These are phyloP conservation scores for Neurospora crassa DNA, from an alignment of 2,329 filamentous ascomycete genomes.

Conservation along the genomic window DNA sequence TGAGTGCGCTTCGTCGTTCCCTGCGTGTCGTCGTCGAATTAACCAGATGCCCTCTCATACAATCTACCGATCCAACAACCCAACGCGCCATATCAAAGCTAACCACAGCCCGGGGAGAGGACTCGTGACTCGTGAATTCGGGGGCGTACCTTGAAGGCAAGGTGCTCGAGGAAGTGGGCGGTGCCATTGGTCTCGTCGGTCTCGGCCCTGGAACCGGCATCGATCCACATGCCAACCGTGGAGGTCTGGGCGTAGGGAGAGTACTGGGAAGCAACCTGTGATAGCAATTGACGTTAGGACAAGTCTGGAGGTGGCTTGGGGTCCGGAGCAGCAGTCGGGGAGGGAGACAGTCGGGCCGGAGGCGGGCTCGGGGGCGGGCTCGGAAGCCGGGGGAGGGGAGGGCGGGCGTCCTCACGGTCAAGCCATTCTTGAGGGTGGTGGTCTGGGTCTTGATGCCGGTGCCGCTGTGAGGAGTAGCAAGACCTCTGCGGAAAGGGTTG, in stretches of 20 bases:
- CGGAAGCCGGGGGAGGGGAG: neutral
- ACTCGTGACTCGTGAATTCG: neutral
- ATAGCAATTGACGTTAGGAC: constrained; percentile 18
- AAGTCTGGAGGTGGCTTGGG: neutral
- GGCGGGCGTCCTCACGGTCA: constrained; percentile 59
- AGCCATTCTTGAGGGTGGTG: constrained; percentile 92
- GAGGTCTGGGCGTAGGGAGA: constrained; percentile 97
- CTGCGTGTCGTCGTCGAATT: constrained; percentile 31
- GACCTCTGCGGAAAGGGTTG: constrained; percentile 71
- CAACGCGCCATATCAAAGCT: neutral
- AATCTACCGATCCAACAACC: neutral
- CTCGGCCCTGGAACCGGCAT: constrained; percentile 95
- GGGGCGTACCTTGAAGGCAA: constrained; percentile 86
- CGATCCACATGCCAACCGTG: constrained; percentile 98
- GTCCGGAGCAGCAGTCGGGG: constrained; percentile 13
- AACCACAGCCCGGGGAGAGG: neutral
- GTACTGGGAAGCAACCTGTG: constrained; percentile 91
- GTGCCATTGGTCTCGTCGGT: constrained; percentile 98
- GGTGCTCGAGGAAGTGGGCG: constrained; percentile 98
- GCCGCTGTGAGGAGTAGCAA: constrained; percentile 70
- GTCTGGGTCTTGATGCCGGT: constrained; percentile 74
- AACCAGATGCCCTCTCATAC: neutral
- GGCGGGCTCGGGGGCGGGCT: constrained; percentile 2
- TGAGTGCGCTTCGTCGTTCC: constrained; percentile 91
- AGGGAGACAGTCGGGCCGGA: constrained; percentile 28